phyloP scores from a whole-genome alignment of 176 grass and related monocot genomes.

The Avena atlantica region DNA sequence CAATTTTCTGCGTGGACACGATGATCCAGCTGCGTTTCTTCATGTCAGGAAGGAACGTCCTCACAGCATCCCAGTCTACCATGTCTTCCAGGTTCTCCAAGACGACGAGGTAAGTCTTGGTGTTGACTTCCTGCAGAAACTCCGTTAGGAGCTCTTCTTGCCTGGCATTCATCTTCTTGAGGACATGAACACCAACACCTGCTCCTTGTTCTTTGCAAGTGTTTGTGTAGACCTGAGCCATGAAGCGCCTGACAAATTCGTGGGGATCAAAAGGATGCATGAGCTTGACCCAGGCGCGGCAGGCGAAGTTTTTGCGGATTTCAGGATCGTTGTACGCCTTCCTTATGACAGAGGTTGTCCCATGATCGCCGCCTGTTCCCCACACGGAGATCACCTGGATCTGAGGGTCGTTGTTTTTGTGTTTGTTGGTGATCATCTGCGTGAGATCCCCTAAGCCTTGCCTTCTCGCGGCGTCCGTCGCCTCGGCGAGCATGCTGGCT shows the following conservation, averaged over 20 bases:
- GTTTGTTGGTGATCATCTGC: not conserved
- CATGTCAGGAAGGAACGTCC: conserved; percentile 11
- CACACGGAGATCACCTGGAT: conserved; percentile 26
- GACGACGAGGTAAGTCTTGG: conserved; percentile 39
- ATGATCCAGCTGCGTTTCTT: conserved; percentile 40
- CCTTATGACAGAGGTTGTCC: conserved; percentile 11
- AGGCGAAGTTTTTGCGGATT: not conserved
- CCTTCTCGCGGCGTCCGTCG: not conserved
- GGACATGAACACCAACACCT: not conserved
- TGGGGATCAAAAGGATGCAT: conserved; percentile 7
- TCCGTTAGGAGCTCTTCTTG: not conserved
- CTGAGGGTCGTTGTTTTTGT: not conserved
- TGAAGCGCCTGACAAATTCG: conserved; percentile 7
- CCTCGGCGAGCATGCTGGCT: not conserved
- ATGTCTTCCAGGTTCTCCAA: conserved; percentile 32
- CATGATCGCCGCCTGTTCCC: not conserved
- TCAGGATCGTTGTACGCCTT: not conserved
- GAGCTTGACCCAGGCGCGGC: conserved; percentile 40
- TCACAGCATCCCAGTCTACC: conserved; percentile 38
- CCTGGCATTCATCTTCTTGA: not conserved
- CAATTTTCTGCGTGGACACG: conserved; percentile 19
- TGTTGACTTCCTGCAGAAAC: conserved; percentile 1
- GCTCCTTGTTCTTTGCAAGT: not conserved
- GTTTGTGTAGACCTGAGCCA: conserved; percentile 10
- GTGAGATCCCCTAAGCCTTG: not conserved